phyloP scores from a whole-genome alignment of 2,329 filamentous ascomycete species.

The Mycogone perniciosa region DNA sequence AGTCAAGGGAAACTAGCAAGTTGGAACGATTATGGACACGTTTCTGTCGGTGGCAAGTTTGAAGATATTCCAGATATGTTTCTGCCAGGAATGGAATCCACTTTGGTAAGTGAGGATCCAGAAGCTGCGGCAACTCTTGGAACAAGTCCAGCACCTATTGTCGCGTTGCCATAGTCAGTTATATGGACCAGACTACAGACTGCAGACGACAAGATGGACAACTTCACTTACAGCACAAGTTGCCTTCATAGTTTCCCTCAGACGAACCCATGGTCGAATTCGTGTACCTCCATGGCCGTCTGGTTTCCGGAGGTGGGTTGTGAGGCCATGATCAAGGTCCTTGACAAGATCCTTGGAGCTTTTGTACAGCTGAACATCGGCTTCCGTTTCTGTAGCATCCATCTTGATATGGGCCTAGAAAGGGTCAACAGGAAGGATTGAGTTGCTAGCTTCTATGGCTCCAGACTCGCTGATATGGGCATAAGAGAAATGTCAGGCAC shows the following conservation, averaged over 20 bases:
- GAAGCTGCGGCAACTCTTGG: conserved; percentile 88
- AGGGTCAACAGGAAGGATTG: too few relatives aligned
- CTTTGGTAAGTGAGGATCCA: conserved; percentile 74
- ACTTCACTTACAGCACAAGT: conserved; percentile 37
- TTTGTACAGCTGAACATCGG: conserved; percentile 57
- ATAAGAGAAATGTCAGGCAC: too few relatives aligned
- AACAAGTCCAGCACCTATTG: conserved; percentile 68
- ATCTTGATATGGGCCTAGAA: conserved; percentile 29
- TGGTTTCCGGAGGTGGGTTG: conserved; percentile 46
- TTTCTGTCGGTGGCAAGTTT: conserved; percentile 36
- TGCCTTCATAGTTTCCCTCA: conserved; percentile 42
- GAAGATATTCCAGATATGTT: conserved; percentile 65
- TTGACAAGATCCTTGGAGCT: conserved; percentile 52
- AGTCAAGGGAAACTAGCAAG: conserved; percentile 51
- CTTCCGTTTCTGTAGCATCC: conserved; percentile 55
- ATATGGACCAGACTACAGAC: neutral
- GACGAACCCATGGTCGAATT: conserved; percentile 44
- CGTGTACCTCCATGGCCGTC: conserved; percentile 36
- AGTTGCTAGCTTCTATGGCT: too few relatives aligned
- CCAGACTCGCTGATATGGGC: too few relatives aligned
- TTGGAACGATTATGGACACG: conserved; percentile 26
- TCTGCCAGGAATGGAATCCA: conserved; percentile 70
- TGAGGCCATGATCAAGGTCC: conserved; percentile 50
- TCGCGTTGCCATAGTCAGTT: neutral
- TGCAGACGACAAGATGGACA: conserved; percentile 3